These are phyloP conservation scores for Cytospora piceae DNA, from an alignment of 2,329 filamentous ascomycete genomes.

Conservation along the genomic window DNA sequence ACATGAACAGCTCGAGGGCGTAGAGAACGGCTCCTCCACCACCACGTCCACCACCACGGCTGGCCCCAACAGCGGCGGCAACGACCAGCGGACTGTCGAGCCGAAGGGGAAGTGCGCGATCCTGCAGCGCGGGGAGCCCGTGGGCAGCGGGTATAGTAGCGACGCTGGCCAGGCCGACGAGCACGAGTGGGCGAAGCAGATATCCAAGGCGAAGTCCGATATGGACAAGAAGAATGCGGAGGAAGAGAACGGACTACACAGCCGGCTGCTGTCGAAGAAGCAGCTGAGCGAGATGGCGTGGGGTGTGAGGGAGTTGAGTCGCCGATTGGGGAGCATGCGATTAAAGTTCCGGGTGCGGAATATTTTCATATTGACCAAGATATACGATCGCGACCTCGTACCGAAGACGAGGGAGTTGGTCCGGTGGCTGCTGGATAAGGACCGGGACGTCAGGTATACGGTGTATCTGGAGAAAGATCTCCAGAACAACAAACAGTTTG, in stretches of 20 bases:
- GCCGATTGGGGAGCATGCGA: constrained; percentile 80
- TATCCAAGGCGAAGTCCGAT: constrained; percentile 48
- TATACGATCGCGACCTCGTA: constrained; percentile 82
- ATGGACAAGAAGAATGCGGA: constrained; percentile 32
- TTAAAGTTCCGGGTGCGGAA: constrained; percentile 80
- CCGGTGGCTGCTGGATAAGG: constrained; percentile 77
- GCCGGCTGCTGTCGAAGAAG: constrained; percentile 87
- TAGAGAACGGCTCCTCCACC: constrained; percentile 30
- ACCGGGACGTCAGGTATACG: constrained; percentile 69
- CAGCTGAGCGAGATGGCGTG: constrained; percentile 97
- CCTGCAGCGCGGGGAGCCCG: constrained; percentile 37
- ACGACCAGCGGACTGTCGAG: constrained; percentile 39
- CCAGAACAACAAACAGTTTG: constrained; percentile 71
- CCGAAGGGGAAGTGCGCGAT: constrained; percentile 41
- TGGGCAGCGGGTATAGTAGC: constrained; percentile 44
- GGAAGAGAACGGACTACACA: constrained; percentile 48
- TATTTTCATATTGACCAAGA: constrained; percentile 89
- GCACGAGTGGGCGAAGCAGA: constrained; percentile 55
- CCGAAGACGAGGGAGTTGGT: constrained; percentile 75
- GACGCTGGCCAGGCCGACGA: constrained; percentile 60
- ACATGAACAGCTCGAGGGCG: constrained; percentile 32
- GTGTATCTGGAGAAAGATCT: constrained; percentile 85
- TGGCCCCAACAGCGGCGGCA: constrained; percentile 9
- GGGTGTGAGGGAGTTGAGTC: constrained; percentile 88
- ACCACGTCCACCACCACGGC: constrained; percentile 35